Conservation (phyloP, 352 stramenopile species). For the Globisporangium canariense region DNA sequence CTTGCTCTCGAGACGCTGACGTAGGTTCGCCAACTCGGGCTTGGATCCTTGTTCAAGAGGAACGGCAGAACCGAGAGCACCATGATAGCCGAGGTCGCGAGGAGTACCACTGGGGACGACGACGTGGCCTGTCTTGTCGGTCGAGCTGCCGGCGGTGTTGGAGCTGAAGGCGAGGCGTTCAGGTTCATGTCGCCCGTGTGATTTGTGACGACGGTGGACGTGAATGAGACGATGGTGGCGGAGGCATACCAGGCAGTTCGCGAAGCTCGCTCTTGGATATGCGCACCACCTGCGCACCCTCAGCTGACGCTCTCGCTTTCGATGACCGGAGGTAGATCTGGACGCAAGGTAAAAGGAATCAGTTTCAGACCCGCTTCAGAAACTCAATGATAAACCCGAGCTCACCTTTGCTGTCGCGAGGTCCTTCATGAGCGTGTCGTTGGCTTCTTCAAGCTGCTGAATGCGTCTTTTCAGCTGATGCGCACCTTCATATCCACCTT, state of each 20-base stretch:
- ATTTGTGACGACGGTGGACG: constrained; percentile 4
- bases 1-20: too few species aligned
- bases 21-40: too few species aligned
- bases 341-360: not conserved
- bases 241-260: constrained; percentile 32
- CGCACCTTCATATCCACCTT: not conserved
- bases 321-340: constrained; percentile 57
- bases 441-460: constrained; percentile 69
- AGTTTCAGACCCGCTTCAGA: not conserved
- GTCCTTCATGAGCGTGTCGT: constrained; percentile 75
- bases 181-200: not conserved
- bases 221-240: not conserved
- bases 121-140: too few species aligned
- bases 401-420: constrained; percentile 60
- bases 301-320: constrained; percentile 32
- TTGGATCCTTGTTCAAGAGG: too few species aligned
- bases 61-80: too few species aligned
- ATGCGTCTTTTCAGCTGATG: constrained; percentile 48
- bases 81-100: too few species aligned
- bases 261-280: constrained; percentile 66
- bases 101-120: too few species aligned
- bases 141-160: too few species aligned
- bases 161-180: too few species aligned
- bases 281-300: constrained; percentile 45
- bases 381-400: not conserved